These are phyloP conservation scores for Lactarius hengduanensis DNA, from an alignment of 768 basidiomycete species.

Conservation along the genomic window DNA sequence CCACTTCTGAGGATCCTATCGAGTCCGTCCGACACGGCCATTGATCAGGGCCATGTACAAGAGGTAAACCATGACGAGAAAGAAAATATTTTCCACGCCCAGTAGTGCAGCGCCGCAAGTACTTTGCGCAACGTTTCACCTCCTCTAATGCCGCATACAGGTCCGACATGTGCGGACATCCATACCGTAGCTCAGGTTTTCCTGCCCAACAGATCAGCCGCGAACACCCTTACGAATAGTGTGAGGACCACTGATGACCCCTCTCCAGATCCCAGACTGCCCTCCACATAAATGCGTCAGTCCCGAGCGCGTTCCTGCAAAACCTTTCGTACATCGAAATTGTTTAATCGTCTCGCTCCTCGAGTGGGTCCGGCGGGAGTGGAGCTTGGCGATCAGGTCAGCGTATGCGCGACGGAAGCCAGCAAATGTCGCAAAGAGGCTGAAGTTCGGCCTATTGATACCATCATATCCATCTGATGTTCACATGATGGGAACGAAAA, in stretches of 20 bases:
- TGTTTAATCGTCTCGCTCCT: conserved; percentile 42
- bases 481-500: conserved; percentile 11
- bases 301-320: conserved; percentile 52
- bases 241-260: conserved; percentile 58
- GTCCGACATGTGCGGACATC: conserved; percentile 49
- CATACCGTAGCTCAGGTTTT: conserved; percentile 49
- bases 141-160: conserved; percentile 51
- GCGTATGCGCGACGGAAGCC: conserved; percentile 54
- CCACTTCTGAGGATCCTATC: not conserved
- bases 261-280: conserved; percentile 65
- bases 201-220: conserved; percentile 32
- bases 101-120: not conserved
- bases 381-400: conserved; percentile 34
- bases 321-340: conserved; percentile 70
- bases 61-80: not conserved
- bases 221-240: conserved; percentile 1
- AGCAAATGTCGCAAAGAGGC: conserved; percentile 59
- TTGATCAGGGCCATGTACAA: not conserved
- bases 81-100: not conserved
- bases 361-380: conserved; percentile 9
- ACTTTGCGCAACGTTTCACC: conserved; percentile 7
- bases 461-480: conserved; percentile 21
- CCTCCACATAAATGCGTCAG: conserved; percentile 72
- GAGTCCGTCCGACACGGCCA: not conserved
- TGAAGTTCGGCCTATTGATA: conserved; percentile 68